phyloP scores from a whole-genome alignment of 495 filamentous ascomycete genomes.

The Tuber melanosporum region DNA sequence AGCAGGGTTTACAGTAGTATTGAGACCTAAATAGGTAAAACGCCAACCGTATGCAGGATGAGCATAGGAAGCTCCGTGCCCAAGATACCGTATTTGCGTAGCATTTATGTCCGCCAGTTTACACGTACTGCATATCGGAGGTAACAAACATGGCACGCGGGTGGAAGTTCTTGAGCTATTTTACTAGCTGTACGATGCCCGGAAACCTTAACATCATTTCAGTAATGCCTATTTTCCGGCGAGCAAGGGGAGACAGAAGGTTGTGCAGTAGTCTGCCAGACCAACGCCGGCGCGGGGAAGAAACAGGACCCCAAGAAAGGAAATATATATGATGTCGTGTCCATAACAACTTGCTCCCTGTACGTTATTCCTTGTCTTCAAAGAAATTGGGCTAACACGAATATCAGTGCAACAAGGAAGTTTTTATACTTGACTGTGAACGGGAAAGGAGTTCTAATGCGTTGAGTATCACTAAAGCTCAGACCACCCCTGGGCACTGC shows the following conservation, averaged over 20 bases:
- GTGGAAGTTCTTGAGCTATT: not conserved
- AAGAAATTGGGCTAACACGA: not conserved
- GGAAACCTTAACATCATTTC: not conserved
- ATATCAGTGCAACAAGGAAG: not conserved
- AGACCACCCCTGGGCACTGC: too few relatives aligned
- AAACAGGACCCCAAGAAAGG: not conserved
- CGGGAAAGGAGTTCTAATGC: not conserved
- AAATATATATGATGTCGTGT: too few relatives aligned
- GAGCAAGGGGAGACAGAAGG: not conserved
- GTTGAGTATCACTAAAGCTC: not conserved
- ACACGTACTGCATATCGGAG: not conserved
- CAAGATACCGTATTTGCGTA: not conserved
- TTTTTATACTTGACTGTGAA: not conserved
- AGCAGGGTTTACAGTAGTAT: not conserved
- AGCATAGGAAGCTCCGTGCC: not conserved
- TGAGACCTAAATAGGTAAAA: not conserved
- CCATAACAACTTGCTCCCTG: not conserved
- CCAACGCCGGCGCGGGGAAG: not conserved
- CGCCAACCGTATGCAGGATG: not conserved
- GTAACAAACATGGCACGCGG: not conserved
- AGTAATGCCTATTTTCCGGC: not conserved
- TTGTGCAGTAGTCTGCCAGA: not conserved
- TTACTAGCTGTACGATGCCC: not conserved
- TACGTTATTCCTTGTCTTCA: too few relatives aligned
- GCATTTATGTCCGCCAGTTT: not conserved